phyloP scores from a whole-genome alignment of 768 basidiomycete species.

The Amanita jacksonii region DNA sequence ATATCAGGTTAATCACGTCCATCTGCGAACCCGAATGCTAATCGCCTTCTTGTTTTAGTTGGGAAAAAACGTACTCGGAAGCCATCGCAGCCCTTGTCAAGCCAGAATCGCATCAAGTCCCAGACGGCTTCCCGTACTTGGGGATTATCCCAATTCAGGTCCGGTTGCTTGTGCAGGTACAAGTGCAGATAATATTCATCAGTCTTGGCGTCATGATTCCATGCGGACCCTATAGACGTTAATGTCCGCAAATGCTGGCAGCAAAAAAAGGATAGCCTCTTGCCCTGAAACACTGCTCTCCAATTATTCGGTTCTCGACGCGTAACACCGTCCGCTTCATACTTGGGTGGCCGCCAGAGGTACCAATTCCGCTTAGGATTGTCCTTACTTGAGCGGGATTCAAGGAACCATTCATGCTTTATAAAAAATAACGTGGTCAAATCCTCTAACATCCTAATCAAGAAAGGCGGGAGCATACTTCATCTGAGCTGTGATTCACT shows the following conservation, averaged over 20 bases:
- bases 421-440: no score
- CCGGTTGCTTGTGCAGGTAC: constrained; percentile 59
- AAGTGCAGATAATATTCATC: constrained; percentile 69
- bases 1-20: constrained; percentile 65
- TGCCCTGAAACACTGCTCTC: constrained; percentile 57
- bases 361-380: constrained; percentile 69
- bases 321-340: constrained; percentile 37
- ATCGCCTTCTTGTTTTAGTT: neutral
- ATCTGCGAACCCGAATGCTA: constrained; percentile 27
- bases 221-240: constrained; percentile 42
- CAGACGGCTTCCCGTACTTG: constrained; percentile 48
- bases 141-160: constrained; percentile 70
- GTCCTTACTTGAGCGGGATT: constrained; percentile 38
- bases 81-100: constrained; percentile 66
- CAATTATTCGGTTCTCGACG: constrained; percentile 66
- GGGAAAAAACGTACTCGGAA: constrained; percentile 43
- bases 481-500: constrained; percentile 63
- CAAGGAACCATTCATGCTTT: constrained; percentile 65
- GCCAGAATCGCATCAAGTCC: constrained; percentile 65
- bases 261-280: constrained; percentile 4
- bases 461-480: constrained; percentile 26
- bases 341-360: constrained; percentile 56
- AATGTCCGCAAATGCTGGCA: neutral
- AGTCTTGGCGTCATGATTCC: constrained; percentile 58
- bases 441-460: no score